phyloP scores from a whole-genome alignment of 495 filamentous ascomycete species.

The Parmelia sp. region DNA sequence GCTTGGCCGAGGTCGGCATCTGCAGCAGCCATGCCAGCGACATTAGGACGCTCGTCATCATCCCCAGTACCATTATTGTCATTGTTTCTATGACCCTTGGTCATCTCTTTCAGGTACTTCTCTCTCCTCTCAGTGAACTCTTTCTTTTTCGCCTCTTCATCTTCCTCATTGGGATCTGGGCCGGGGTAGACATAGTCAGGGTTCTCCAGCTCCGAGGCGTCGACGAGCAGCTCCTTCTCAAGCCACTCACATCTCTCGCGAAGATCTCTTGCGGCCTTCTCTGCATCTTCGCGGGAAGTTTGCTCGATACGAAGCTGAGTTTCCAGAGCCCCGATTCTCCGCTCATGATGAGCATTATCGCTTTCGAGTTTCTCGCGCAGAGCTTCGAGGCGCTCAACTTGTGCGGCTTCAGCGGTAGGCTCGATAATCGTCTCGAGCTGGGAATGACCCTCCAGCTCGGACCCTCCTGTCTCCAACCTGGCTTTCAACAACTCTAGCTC shows the following conservation, averaged over 20 bases:
- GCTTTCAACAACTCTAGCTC: neutral
- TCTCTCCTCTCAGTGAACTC: too few species aligned
- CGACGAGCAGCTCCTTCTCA: neutral
- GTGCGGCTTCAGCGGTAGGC: too few species aligned
- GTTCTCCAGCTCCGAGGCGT: neutral
- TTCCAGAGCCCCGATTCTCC: neutral
- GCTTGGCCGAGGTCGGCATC: neutral
- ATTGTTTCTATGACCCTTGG: too few species aligned
- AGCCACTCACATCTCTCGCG: neutral
- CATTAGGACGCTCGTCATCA: neutral
- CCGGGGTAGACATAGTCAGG: too few species aligned
- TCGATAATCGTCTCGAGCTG: neutral
- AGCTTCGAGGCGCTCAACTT: neutral
- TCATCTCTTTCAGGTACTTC: too few species aligned
- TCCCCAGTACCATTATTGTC: neutral
- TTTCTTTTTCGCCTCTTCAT: too few species aligned
- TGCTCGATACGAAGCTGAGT: neutral
- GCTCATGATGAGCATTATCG: neutral
- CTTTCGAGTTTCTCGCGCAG: neutral
- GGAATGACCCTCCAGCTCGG: neutral
- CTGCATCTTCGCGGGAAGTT: neutral
- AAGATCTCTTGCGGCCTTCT: neutral
- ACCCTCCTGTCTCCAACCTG: neutral
- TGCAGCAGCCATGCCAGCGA: neutral
- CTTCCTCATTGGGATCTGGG: neutral